Percentiles rank a stretch among this genome's conserved stretches.
Conservation (phyloP, 1,284 basidiomycete genomes). For the Golubevia sp. region DNA sequence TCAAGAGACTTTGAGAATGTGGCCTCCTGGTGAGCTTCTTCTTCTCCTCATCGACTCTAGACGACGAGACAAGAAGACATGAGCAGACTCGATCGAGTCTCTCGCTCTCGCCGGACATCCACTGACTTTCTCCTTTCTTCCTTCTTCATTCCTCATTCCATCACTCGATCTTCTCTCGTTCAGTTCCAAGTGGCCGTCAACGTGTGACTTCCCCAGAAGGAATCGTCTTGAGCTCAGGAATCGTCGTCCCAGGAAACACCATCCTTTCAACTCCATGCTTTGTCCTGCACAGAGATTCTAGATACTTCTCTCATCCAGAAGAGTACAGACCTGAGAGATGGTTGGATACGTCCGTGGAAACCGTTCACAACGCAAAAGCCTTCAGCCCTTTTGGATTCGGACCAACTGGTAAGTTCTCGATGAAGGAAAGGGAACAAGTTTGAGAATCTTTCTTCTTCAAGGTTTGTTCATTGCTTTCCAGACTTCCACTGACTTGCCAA, state of each 20-base stretch:
- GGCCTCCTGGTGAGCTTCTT: conserved; percentile 11
- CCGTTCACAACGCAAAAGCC: conserved; percentile 15
- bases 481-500: too few species aligned
- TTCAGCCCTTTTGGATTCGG: conserved; percentile 24
- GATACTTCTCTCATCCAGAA: conserved; percentile 21
- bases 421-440: too few species aligned
- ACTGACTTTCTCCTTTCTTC: too few species aligned
- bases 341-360: conserved; percentile 15
- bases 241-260: conserved; percentile 13
- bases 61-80: too few species aligned
- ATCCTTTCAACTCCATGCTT: conserved; percentile 21
- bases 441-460: too few species aligned
- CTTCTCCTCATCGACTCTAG: too few species aligned
- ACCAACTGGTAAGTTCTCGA: conserved; percentile 8
- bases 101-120: too few species aligned
- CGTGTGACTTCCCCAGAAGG: conserved; percentile 7
- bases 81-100: too few species aligned
- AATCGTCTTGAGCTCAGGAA: neutral
- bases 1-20: conserved; percentile 26
- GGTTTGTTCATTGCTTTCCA: too few species aligned
- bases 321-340: conserved; percentile 21
- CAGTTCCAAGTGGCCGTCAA: conserved; percentile 20
- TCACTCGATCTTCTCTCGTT: too few species aligned
- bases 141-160: too few species aligned
- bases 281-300: conserved; percentile 19